Conservation (phyloP, 176 grass and related monocot species). For the Cocos nucifera region DNA sequence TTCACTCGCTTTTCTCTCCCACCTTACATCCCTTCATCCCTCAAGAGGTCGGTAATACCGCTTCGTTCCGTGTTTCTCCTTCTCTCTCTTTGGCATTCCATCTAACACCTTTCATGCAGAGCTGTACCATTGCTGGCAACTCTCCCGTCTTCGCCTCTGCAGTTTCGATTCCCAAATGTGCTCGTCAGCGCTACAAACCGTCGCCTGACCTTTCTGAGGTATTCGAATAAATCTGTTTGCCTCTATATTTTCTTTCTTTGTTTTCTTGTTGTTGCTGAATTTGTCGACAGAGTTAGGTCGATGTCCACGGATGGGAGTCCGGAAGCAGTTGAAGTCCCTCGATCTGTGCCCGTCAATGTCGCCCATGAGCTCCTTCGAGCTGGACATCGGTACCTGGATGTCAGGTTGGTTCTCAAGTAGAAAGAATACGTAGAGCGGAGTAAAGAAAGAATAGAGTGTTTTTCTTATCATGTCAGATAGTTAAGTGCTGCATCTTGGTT, state of each 20-base stretch:
- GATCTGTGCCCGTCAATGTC: slow-evolving; percentile 9
- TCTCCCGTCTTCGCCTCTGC: neutral
- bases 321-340: neutral
- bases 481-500: no score
- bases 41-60: neutral
- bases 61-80: no score
- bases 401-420: slow-evolving; percentile 2
- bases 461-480: no score
- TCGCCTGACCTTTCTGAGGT: neutral
- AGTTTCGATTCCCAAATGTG: neutral
- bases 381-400: slow-evolving; percentile 14
- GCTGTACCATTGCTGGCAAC: neutral
- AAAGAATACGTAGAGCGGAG: no score
- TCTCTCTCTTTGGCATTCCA: neutral
- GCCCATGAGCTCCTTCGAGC: slow-evolving; percentile 7
- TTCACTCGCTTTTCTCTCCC: neutral
- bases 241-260: neutral
- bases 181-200: neutral
- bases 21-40: neutral
- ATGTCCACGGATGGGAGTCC: slow-evolving; percentile 4
- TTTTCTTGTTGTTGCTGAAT: neutral
- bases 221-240: neutral
- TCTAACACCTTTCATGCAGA: slow-evolving; percentile 5
- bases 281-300: neutral
- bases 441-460: no score